These are phyloP conservation scores for Salvia miltiorrhiza DNA, from an alignment of 257 asterid genomes.

Conservation along the genomic window DNA sequence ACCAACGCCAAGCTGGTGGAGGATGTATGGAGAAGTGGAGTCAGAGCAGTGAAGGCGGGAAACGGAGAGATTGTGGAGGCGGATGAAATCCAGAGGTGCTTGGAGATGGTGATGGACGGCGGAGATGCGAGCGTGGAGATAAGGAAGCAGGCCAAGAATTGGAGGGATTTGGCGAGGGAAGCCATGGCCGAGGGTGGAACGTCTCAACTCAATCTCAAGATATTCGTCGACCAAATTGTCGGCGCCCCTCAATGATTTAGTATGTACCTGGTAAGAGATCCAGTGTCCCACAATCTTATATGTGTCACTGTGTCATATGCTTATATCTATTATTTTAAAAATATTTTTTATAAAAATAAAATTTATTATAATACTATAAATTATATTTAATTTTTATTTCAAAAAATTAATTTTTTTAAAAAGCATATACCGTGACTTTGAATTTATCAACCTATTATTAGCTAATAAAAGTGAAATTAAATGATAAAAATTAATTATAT, in stretches of 20 bases:
- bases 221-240: slow-evolving; percentile 20
- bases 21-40: slow-evolving; percentile 45
- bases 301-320: too few relatives aligned
- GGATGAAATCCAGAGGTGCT: slow-evolving; percentile 33
- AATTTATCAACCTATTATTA: too few relatives aligned
- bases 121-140: slow-evolving; percentile 21
- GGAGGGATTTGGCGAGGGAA: slow-evolving; percentile 40
- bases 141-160: slow-evolving; percentile 32
- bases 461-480: too few relatives aligned
- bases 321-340: too few relatives aligned
- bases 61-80: slow-evolving; percentile 27
- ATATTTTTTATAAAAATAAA: too few relatives aligned
- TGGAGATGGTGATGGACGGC: slow-evolving; percentile 36
- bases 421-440: too few relatives aligned
- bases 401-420: too few relatives aligned
- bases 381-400: too few relatives aligned
- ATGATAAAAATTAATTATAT: too few relatives aligned
- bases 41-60: slow-evolving; percentile 18
- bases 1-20: slow-evolving; percentile 49
- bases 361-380: too few relatives aligned
- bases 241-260: neutral
- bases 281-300: too few relatives aligned
- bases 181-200: slow-evolving; percentile 35
- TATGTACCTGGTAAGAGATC: too few relatives aligned
- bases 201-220: slow-evolving; percentile 30